These are phyloP conservation scores for Pyrenochaeta sp. DNA, from an alignment of 2,329 filamentous ascomycete species.

Conservation along the genomic window DNA sequence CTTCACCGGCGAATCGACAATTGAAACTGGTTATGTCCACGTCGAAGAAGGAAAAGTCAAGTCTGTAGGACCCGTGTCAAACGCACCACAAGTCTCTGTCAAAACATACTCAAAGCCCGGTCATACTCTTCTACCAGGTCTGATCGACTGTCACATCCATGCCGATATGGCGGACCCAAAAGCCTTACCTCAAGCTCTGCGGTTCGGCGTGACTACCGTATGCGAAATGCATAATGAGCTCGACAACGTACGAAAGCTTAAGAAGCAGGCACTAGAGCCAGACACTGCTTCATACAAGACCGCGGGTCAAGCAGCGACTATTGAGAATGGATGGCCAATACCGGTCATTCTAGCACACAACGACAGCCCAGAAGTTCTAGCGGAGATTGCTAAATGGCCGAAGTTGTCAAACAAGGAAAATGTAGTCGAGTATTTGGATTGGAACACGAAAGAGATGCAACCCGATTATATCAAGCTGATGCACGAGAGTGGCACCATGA, in stretches of 20 bases:
- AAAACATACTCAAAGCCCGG: constrained; percentile 54
- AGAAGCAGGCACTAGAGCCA: constrained; percentile 35
- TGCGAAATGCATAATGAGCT: constrained; percentile 58
- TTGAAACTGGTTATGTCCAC: constrained; percentile 53
- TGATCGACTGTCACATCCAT: constrained; percentile 63
- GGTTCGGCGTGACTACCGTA: constrained; percentile 62
- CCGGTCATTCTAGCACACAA: constrained; percentile 53
- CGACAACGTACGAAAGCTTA: constrained; percentile 37
- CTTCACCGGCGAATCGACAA: constrained; percentile 56
- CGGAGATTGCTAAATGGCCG: constrained; percentile 58
- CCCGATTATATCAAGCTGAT: constrained; percentile 63
- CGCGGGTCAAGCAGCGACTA: constrained; percentile 58
- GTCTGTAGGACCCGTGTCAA: constrained; percentile 32
- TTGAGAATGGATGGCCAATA: constrained; percentile 62
- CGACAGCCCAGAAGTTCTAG: constrained; percentile 46
- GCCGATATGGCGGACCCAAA: constrained; percentile 51
- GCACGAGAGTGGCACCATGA: constrained; percentile 57
- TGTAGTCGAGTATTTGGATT: constrained; percentile 54
- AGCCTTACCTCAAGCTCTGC: constrained; percentile 55
- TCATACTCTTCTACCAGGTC: constrained; percentile 59
- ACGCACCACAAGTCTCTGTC: constrained; percentile 18
- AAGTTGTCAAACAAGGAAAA: constrained; percentile 53
- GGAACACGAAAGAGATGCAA: constrained; percentile 50
- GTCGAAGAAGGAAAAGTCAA: constrained; percentile 55
- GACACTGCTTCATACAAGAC: constrained; percentile 60